Evolutionary conservation across 2,329 filamentous ascomycete species (phyloP).

Genomic region (Fusarium tuaranense): DNA sequence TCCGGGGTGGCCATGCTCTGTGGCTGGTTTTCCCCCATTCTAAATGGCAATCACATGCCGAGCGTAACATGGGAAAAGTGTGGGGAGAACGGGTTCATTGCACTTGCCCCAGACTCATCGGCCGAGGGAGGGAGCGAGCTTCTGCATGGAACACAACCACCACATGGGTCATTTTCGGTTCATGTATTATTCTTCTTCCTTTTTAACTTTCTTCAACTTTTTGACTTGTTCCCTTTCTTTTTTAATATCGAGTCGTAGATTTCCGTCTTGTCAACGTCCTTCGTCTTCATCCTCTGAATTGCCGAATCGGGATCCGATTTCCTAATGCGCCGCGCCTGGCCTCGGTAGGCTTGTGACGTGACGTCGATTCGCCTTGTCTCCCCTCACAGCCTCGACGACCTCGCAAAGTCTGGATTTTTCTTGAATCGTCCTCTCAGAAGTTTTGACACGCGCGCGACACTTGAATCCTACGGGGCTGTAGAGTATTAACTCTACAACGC

Average conservation of each 20-base stretch:
- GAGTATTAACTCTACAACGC: conserved; percentile 10
- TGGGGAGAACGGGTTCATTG: conserved; percentile 39
- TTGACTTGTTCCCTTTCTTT: not conserved
- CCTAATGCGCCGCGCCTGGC: conserved; percentile 23
- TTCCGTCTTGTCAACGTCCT: not conserved
- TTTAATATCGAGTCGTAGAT: not conserved
- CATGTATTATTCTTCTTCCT: conserved; percentile 24
- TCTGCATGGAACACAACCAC: conserved; percentile 27
- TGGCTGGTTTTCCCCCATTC: conserved; percentile 20
- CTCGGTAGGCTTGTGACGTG: conserved; percentile 38
- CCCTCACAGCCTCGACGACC: conserved; percentile 7
- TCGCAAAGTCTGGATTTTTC: not conserved
- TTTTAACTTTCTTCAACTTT: not conserved
- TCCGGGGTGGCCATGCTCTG: not conserved
- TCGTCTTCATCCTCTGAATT: not conserved
- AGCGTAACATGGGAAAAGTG: conserved; percentile 32
- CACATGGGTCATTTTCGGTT: conserved; percentile 20
- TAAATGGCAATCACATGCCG: conserved; percentile 45
- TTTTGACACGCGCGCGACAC: not conserved
- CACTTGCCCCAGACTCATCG: conserved; percentile 43
- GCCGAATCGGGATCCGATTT: conserved; percentile 14
- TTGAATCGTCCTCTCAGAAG: not conserved
- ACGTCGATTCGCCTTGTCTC: conserved; percentile 36
- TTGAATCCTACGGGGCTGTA: not conserved
- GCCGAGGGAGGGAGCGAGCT: conserved; percentile 41